Evolutionary conservation across 176 grass and related monocot species (phyloP).

Genomic region (Puya raimondii): DNA sequence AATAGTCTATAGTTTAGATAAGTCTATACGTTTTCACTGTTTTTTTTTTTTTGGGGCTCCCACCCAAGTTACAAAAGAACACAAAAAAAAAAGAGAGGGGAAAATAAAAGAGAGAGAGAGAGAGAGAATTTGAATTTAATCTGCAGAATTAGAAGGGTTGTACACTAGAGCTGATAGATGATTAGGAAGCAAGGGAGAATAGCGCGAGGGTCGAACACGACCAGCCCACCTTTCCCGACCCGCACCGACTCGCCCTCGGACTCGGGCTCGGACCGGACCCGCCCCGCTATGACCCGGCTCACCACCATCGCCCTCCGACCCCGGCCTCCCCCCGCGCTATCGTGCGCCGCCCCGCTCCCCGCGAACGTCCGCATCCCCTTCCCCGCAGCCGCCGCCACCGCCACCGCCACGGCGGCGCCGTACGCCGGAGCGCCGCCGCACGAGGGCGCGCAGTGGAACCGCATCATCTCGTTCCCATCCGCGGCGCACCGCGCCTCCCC

Average conservation of each 20-base stretch:
- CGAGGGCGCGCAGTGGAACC: conserved; percentile 35
- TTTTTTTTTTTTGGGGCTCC: too few relatives aligned
- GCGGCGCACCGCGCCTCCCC: conserved; percentile 39
- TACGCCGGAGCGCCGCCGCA: conserved; percentile 19
- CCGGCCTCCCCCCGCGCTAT: background rate
- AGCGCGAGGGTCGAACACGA: conserved; percentile 48
- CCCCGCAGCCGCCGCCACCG: conserved; percentile 9
- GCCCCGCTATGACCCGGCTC: conserved; percentile 59
- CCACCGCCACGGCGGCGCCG: conserved; percentile 36
- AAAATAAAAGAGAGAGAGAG: too few relatives aligned
- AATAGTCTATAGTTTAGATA: too few relatives aligned
- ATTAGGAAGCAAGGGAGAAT: conserved; percentile 69
- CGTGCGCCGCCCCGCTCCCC: conserved; percentile 31
- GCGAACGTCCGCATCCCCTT: conserved; percentile 49
- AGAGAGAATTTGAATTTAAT: too few relatives aligned
- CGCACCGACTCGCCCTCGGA: conserved; percentile 32
- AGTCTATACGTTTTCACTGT: too few relatives aligned
- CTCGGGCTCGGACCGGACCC: conserved; percentile 28
- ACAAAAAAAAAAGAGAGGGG: too few relatives aligned
- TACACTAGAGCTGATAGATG: conserved; percentile 42
- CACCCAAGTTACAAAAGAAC: too few relatives aligned
- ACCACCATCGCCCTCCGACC: conserved; percentile 47
- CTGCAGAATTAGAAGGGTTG: background rate
- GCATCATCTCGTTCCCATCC: conserved; percentile 72
- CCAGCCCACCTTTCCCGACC: conserved; percentile 47